A percentile compares a stretch with the other conserved stretches of the same genome.
phyloP scores from a whole-genome alignment of 176 grass and related monocot species.

The Oryza nivara region DNA sequence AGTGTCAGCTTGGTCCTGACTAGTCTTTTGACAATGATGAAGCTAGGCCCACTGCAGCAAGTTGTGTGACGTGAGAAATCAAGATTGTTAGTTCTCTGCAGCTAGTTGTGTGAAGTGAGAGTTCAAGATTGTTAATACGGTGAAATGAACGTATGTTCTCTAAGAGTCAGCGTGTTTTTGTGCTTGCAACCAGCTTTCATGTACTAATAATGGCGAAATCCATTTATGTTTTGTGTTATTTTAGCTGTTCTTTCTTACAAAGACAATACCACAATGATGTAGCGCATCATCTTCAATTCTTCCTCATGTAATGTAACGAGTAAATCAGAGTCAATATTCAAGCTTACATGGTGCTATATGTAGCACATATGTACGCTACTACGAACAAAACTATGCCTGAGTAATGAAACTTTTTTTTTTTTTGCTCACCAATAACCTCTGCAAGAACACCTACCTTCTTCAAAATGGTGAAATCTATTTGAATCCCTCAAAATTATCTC shows the following conservation, averaged over 20 bases:
- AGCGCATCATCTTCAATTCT: background rate
- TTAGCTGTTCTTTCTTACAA: slow-evolving; percentile 12
- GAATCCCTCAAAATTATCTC: slow-evolving; percentile 70
- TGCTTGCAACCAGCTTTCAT: background rate
- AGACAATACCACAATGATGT: background rate
- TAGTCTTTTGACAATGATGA: too few relatives aligned
- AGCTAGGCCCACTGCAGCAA: too few relatives aligned
- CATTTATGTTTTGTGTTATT: background rate
- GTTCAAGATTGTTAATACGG: slow-evolving; percentile 6
- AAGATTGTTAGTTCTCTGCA: background rate
- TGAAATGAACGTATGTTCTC: background rate
- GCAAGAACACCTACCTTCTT: slow-evolving; percentile 78
- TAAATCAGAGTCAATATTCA: background rate
- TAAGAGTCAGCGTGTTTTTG: background rate
- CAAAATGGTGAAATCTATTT: slow-evolving; percentile 82
- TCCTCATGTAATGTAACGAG: background rate
- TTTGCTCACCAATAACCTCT: slow-evolving; percentile 68
- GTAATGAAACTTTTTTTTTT: background rate
- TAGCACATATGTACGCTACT: slow-evolving; percentile 19
- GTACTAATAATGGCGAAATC: slow-evolving; percentile 4
- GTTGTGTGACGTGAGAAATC: background rate
- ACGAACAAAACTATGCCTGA: slow-evolving; percentile 18
- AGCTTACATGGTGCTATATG: background rate
- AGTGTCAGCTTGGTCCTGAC: too few relatives aligned
- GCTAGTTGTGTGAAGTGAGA: background rate